Conservation (phyloP, 192 early-diverging fungal genomes). For the Spizellomyces punctatus region DNA sequence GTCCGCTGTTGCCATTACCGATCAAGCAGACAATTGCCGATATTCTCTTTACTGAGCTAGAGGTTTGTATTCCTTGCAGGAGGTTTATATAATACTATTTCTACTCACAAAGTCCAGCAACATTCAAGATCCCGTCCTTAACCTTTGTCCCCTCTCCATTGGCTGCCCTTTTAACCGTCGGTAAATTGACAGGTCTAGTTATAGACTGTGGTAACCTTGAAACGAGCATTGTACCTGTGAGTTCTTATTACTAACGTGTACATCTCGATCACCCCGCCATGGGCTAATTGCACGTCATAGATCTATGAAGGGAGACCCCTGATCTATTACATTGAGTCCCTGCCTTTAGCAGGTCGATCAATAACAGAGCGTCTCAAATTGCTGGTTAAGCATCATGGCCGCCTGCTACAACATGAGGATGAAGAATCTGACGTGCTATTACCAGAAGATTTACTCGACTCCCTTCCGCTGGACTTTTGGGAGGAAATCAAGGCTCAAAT, state of each 20-base stretch:
- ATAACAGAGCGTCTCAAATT: constrained; percentile 59
- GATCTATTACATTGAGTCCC: constrained; percentile 60
- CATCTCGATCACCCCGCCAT: too few relatives aligned
- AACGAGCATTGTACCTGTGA: constrained; percentile 77
- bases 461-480: constrained; percentile 54
- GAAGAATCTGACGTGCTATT: constrained; percentile 30
- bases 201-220: constrained; percentile 83
- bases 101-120: neutral
- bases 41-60: constrained; percentile 75
- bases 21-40: constrained; percentile 70
- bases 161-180: constrained; percentile 74
- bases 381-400: constrained; percentile 63
- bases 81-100: too few relatives aligned
- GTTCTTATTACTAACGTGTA: constrained; percentile 21
- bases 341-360: constrained; percentile 67
- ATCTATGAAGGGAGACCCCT: constrained; percentile 71
- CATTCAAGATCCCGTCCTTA: constrained; percentile 69
- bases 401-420: constrained; percentile 42
- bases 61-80: constrained; percentile 41
- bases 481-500: constrained; percentile 72
- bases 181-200: constrained; percentile 77
- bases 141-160: constrained; percentile 75
- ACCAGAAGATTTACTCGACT: constrained; percentile 36
- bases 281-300: constrained; percentile 27
- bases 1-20: constrained; percentile 66